Conservation (phyloP, 75 land plant genomes). For the Ceratopteris richardii region DNA sequence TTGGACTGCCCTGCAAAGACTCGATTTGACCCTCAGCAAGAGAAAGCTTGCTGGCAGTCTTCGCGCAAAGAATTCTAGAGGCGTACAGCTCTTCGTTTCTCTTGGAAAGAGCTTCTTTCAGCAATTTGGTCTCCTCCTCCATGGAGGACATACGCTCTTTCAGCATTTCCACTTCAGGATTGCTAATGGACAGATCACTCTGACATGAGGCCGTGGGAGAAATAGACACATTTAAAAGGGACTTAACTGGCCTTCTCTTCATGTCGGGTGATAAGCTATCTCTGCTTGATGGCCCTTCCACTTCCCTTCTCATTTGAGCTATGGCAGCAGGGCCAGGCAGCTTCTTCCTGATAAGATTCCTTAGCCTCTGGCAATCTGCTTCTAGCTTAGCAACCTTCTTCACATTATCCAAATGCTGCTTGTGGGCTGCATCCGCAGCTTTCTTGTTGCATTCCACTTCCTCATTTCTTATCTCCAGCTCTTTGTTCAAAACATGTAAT, state of each 20-base stretch:
- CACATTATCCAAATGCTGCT: constrained; percentile 67
- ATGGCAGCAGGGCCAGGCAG: constrained; percentile 30
- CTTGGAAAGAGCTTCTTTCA: constrained; percentile 79
- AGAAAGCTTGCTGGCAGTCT: constrained; percentile 72
- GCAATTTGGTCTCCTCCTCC: constrained; percentile 58
- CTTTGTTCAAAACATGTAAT: constrained; percentile 30
- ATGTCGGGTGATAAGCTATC: constrained; percentile 1
- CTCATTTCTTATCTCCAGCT: constrained; percentile 37
- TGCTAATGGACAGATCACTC: constrained; percentile 32
- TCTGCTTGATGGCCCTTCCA: constrained; percentile 29
- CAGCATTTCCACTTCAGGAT: constrained; percentile 43
- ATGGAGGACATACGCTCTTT: constrained; percentile 27
- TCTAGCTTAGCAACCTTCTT: constrained; percentile 73
- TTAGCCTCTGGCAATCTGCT: constrained; percentile 66
- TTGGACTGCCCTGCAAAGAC: constrained; percentile 11
- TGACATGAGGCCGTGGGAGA: not conserved
- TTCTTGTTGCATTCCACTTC: constrained; percentile 62
- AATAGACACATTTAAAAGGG: not conserved
- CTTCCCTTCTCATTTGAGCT: constrained; percentile 25
- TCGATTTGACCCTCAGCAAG: constrained; percentile 40
- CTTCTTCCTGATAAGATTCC: constrained; percentile 35
- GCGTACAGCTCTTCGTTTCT: constrained; percentile 74
- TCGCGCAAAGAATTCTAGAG: constrained; percentile 62
- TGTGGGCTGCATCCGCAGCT: constrained; percentile 60
- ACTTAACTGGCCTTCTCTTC: constrained; percentile 6